Percentiles rank a stretch among this genome's conserved stretches.
These are phyloP conservation scores for Linnemannia hyalina DNA, from an alignment of 192 early-diverging fungal species.

Conservation along the genomic window DNA sequence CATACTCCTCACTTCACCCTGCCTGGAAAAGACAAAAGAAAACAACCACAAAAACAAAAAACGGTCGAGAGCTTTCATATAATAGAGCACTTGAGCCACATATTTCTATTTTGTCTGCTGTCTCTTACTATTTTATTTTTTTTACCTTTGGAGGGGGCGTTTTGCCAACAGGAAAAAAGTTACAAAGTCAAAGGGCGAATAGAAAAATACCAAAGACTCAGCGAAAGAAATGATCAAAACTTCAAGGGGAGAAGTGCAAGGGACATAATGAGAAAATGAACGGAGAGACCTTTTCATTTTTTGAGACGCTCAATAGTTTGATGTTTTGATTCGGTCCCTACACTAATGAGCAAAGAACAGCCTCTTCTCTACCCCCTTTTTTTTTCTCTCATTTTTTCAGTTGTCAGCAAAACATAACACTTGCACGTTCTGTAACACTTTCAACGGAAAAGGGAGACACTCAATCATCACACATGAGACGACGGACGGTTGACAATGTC, in stretches of 20 bases:
- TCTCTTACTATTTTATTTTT: not conserved
- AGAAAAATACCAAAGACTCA: not conserved
- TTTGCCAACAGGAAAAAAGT: not conserved
- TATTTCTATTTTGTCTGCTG: not conserved
- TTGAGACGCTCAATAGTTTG: not conserved
- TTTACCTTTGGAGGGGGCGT: not conserved
- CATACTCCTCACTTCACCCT: too few relatives aligned
- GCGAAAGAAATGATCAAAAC: not conserved
- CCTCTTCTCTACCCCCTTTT: not conserved
- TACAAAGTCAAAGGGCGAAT: not conserved
- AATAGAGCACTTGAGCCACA: not conserved
- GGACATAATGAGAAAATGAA: not conserved
- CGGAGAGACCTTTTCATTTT: not conserved
- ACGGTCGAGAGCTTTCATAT: not conserved
- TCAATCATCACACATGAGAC: slow-evolving; percentile 10
- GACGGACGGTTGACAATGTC: not conserved
- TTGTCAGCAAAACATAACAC: not conserved
- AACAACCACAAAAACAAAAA: not conserved
- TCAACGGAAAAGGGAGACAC: slow-evolving; percentile 7
- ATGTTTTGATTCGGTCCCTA: not conserved
- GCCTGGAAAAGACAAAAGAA: not conserved
- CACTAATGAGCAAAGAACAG: not conserved
- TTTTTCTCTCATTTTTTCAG: not conserved
- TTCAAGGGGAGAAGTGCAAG: not conserved
- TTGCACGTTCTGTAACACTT: not conserved